Percentiles rank a stretch among this genome's conserved stretches.
phyloP scores from a whole-genome alignment of 148 eudicot genomes.

The Rhododendron griersonianum region DNA sequence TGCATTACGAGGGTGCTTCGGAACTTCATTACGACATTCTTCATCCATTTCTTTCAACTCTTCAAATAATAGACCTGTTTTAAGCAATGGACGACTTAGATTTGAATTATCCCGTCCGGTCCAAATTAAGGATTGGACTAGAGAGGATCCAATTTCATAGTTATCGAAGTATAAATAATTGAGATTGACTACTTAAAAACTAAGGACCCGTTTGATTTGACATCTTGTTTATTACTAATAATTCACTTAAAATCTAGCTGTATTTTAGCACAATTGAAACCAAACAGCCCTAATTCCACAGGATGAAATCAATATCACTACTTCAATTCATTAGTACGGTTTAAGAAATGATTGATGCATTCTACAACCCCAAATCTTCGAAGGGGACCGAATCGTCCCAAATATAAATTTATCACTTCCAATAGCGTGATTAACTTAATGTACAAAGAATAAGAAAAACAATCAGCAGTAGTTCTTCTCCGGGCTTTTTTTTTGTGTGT shows the following conservation, averaged over 20 bases:
- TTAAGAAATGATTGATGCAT: conserved; percentile 8
- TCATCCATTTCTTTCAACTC: too few relatives aligned
- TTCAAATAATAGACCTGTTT: too few relatives aligned
- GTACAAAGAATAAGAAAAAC: too few relatives aligned
- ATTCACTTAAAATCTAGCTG: neutral
- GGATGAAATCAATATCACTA: neutral
- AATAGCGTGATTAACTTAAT: conserved; percentile 13
- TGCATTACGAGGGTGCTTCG: too few relatives aligned
- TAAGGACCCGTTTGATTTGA: neutral
- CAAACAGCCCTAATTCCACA: neutral
- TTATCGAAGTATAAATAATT: too few relatives aligned
- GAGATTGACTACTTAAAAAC: neutral
- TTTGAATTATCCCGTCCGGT: too few relatives aligned
- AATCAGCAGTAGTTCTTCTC: too few relatives aligned
- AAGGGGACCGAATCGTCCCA: neutral
- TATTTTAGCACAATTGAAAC: neutral
- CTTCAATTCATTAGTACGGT: neutral
- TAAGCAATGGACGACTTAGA: too few relatives aligned
- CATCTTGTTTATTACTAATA: neutral
- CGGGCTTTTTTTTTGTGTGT: too few relatives aligned
- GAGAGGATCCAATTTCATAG: neutral
- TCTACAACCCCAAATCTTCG: conserved; percentile 6
- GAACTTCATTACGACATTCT: too few relatives aligned
- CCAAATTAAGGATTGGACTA: neutral
- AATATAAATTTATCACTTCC: conserved; percentile 13